Percentiles rank a stretch among this genome's conserved stretches.
Evolutionary conservation across 192 early-diverging fungal genomes (phyloP).

Genomic region (Coemansia umbellata): DNA sequence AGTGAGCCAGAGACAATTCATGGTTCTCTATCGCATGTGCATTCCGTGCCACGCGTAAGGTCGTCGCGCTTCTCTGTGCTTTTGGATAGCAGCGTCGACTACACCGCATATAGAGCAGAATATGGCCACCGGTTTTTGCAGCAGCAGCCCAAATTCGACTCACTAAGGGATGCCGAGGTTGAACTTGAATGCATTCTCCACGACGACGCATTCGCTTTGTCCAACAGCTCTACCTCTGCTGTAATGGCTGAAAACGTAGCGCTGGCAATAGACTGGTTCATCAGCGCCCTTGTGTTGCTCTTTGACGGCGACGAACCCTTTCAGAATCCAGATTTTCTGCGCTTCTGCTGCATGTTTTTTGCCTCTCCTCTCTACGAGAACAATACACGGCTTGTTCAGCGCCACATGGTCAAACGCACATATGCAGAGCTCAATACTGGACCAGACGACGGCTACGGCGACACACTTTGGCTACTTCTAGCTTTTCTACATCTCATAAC

Average conservation of each 20-base stretch:
- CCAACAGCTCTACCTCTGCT: constrained; percentile 7
- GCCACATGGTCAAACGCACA: constrained; percentile 44
- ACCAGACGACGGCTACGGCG: constrained; percentile 13
- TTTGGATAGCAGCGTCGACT: constrained; percentile 44
- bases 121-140: constrained; percentile 24
- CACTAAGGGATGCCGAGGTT: constrained; percentile 34
- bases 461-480: constrained; percentile 41
- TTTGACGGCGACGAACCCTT: constrained; percentile 46
- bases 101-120: constrained; percentile 30
- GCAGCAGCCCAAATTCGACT: constrained; percentile 43
- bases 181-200: constrained; percentile 43
- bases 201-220: constrained; percentile 26
- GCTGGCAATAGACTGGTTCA: constrained; percentile 45
- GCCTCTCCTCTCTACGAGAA: constrained; percentile 49
- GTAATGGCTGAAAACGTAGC: constrained; percentile 41
- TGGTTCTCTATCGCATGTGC: too few relatives aligned
- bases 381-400: constrained; percentile 45
- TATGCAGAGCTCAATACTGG: constrained; percentile 38
- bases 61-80: constrained; percentile 46
- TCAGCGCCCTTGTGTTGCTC: constrained; percentile 33
- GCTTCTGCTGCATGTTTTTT: constrained; percentile 49
- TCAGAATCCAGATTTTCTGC: constrained; percentile 45
- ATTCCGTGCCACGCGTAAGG: constrained; percentile 15
- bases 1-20: too few relatives aligned
- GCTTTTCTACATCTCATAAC: constrained; percentile 37